Conservation (phyloP, 2,329 filamentous ascomycete genomes). For the Penicillium olsonii region DNA sequence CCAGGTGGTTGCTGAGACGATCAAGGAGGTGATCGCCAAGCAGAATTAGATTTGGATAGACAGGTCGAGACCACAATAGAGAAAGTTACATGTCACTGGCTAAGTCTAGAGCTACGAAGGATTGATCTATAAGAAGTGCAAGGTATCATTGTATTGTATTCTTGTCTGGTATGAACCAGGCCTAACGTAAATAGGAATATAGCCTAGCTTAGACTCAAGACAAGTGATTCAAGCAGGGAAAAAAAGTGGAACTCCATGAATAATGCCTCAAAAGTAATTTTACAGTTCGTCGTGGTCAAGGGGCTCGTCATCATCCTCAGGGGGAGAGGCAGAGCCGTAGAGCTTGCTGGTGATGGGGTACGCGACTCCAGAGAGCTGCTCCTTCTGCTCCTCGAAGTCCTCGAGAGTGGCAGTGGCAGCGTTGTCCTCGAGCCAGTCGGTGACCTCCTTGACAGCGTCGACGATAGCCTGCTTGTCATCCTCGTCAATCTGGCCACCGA, state of each 20-base stretch:
- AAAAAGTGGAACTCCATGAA: slow-evolving; percentile 37
- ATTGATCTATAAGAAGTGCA: background rate
- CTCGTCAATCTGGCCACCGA: slow-evolving; percentile 96
- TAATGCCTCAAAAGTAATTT: slow-evolving; percentile 44
- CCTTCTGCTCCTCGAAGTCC: slow-evolving; percentile 99
- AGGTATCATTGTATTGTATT: slow-evolving; percentile 29
- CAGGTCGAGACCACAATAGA: background rate
- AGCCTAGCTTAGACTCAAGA: slow-evolving; percentile 15
- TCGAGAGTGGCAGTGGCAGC: slow-evolving; percentile 79
- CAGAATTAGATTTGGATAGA: slow-evolving; percentile 15
- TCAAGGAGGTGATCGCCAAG: slow-evolving; percentile 53
- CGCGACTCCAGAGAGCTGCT: slow-evolving; percentile 94
- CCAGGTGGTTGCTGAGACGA: slow-evolving; percentile 69
- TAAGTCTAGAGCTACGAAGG: no score
- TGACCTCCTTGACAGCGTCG: slow-evolving; percentile 94
- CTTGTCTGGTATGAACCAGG: slow-evolving; percentile 3
- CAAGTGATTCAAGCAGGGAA: slow-evolving; percentile 26
- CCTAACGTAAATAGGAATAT: slow-evolving; percentile 8
- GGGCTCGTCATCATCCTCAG: slow-evolving; percentile 70
- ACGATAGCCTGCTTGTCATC: slow-evolving; percentile 97
- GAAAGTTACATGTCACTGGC: background rate
- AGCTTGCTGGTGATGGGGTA: slow-evolving; percentile 99
- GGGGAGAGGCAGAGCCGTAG: slow-evolving; percentile 68
- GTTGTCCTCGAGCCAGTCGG: slow-evolving; percentile 97
- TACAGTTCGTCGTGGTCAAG: slow-evolving; percentile 76